Evolutionary conservation across 306 rosid genomes (phyloP).

Genomic region (Citrullus colocynthis): DNA sequence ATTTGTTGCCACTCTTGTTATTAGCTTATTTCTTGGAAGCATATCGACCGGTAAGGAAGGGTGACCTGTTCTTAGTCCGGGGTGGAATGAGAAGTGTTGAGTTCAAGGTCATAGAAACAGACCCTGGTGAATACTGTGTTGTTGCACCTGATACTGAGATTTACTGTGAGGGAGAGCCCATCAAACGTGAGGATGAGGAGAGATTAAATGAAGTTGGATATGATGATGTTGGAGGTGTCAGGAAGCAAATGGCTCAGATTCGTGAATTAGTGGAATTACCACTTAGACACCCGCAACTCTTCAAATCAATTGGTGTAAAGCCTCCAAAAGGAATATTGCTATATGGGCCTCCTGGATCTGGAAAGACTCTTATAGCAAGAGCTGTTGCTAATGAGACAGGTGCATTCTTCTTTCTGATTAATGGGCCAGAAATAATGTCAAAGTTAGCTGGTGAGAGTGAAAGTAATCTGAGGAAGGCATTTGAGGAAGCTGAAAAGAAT

Average conservation of each 20-base stretch:
- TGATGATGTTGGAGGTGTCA: slow-evolving; percentile 69
- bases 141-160: slow-evolving; percentile 59
- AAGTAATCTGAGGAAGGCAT: slow-evolving; percentile 61
- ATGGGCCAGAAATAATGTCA: slow-evolving; percentile 68
- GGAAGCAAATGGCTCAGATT: slow-evolving; percentile 78
- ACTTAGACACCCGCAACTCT: slow-evolving; percentile 64
- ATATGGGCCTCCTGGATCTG: slow-evolving; percentile 71
- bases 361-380: slow-evolving; percentile 52
- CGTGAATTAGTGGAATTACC: slow-evolving; percentile 64
- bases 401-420: slow-evolving; percentile 55
- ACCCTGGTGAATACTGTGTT: slow-evolving; percentile 48
- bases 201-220: slow-evolving; percentile 46
- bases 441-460: slow-evolving; percentile 70
- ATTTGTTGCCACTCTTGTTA: slow-evolving; percentile 4
- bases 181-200: slow-evolving; percentile 59
- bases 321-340: slow-evolving; percentile 65
- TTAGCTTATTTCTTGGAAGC: slow-evolving; percentile 46
- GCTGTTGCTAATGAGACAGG: slow-evolving; percentile 74
- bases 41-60: slow-evolving; percentile 47
- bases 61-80: slow-evolving; percentile 48
- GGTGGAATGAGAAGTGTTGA: slow-evolving; percentile 57
- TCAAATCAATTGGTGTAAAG: slow-evolving; percentile 59
- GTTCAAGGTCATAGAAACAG: slow-evolving; percentile 48
- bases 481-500: slow-evolving; percentile 66
- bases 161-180: slow-evolving; percentile 55